Evolutionary conservation across 2,329 filamentous ascomycete genomes (phyloP).

Genomic region (Aciculosporium take): DNA sequence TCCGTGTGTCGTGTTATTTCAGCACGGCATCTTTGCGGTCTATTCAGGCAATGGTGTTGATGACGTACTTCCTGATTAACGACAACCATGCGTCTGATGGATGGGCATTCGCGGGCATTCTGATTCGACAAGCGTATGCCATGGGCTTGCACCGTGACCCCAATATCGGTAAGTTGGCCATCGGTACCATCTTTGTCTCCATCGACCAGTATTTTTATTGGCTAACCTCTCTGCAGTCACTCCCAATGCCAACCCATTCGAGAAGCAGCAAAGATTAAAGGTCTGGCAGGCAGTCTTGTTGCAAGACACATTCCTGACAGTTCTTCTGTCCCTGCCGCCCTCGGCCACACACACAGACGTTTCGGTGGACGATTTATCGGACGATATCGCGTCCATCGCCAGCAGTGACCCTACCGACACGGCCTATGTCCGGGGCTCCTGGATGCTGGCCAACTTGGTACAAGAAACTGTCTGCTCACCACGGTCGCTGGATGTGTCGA

Average conservation of each 20-base stretch:
- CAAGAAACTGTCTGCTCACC: conserved; percentile 65
- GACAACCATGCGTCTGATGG: conserved; percentile 74
- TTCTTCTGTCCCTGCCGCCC: conserved; percentile 62
- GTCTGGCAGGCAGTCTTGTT: conserved; percentile 71
- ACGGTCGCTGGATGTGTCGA: conserved; percentile 57
- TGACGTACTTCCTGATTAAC: conserved; percentile 73
- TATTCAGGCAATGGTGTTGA: conserved; percentile 66
- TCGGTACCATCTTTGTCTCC: not conserved
- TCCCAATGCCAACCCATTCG: conserved; percentile 50
- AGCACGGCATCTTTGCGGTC: conserved; percentile 59
- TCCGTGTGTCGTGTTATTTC: conserved; percentile 62
- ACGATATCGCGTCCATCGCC: conserved; percentile 44
- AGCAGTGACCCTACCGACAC: conserved; percentile 50
- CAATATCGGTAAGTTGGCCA: conserved; percentile 41
- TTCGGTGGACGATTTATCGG: conserved; percentile 55
- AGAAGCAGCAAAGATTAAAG: conserved; percentile 67
- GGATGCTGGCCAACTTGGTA: conserved; percentile 65
- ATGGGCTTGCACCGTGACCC: conserved; percentile 72
- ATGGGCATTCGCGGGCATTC: conserved; percentile 66
- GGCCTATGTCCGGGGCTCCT: conserved; percentile 60
- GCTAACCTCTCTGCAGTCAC: conserved; percentile 27
- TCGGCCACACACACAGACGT: conserved; percentile 70
- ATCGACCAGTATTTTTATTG: not conserved
- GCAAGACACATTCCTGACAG: conserved; percentile 70
- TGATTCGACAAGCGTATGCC: conserved; percentile 65